Conservation (phyloP, 345 rosid genomes). For the Bruguiera gymnorhiza region DNA sequence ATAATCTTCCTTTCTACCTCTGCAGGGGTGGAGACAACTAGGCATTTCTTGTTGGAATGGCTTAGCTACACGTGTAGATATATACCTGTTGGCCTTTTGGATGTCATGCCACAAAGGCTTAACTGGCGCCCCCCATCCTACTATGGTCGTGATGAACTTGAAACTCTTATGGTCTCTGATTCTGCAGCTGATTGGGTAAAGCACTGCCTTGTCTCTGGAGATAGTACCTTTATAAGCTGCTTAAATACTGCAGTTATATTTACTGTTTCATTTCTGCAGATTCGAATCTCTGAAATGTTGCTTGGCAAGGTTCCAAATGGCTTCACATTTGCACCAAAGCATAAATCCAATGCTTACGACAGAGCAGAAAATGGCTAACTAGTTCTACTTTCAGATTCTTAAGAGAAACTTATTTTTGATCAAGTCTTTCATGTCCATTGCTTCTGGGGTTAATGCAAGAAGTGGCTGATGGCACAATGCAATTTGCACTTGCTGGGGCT, state of each 20-base stretch:
- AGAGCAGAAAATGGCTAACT: slow-evolving; percentile 81
- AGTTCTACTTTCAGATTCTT: background rate
- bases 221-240: background rate
- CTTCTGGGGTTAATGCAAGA: background rate
- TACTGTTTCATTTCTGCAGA: slow-evolving; percentile 33
- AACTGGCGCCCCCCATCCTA: slow-evolving; percentile 97
- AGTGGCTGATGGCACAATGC: background rate
- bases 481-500: background rate
- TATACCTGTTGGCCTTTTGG: slow-evolving; percentile 81
- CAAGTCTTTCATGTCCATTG: background rate
- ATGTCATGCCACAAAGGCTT: slow-evolving; percentile 69
- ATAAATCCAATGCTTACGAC: slow-evolving; percentile 90
- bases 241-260: background rate
- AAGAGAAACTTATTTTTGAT: background rate
- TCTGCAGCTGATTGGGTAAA: slow-evolving; percentile 97
- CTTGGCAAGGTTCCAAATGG: slow-evolving; percentile 92
- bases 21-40: slow-evolving; percentile 85
- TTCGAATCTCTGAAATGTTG: slow-evolving; percentile 84
- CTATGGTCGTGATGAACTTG: slow-evolving; percentile 92
- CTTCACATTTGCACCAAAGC: slow-evolving; percentile 90
- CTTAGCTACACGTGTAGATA: slow-evolving; percentile 82
- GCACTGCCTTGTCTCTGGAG: slow-evolving; percentile 1
- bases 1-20: background rate
- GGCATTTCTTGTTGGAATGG: slow-evolving; percentile 95
- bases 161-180: slow-evolving; percentile 88